phyloP scores from a whole-genome alignment of 75 land plant genomes.

The Cryptomeria japonica region DNA sequence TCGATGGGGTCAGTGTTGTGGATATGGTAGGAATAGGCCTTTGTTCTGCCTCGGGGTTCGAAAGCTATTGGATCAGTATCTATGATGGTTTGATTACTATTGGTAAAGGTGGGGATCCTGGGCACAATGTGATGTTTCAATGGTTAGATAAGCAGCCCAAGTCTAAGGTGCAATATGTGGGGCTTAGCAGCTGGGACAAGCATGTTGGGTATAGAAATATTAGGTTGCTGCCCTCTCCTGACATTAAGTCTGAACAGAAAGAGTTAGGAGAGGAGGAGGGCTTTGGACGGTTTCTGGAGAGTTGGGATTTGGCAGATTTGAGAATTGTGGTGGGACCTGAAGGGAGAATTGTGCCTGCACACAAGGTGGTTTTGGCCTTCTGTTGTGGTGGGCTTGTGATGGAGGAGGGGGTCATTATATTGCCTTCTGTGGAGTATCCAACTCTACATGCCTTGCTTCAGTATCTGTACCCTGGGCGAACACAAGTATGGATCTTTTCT shows the following conservation, averaged over 20 bases:
- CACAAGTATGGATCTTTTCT: slow-evolving; percentile 46
- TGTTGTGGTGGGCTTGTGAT: slow-evolving; percentile 31
- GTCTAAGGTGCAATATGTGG: slow-evolving; percentile 79
- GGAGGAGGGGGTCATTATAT: slow-evolving; percentile 32
- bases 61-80: slow-evolving; percentile 94
- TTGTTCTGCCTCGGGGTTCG: slow-evolving; percentile 64
- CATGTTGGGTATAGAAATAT: slow-evolving; percentile 96
- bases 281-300: slow-evolving; percentile 72
- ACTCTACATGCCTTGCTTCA: slow-evolving; percentile 72
- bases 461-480: slow-evolving; percentile 78
- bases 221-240: slow-evolving; percentile 55
- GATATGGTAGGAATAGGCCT: slow-evolving; percentile 82
- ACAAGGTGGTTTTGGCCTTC: slow-evolving; percentile 65
- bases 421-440: slow-evolving; percentile 50
- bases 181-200: slow-evolving; percentile 98
- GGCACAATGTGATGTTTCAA: slow-evolving; percentile 65
- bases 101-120: slow-evolving; percentile 90
- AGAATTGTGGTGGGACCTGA: slow-evolving; percentile 63
- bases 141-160: slow-evolving; percentile 80
- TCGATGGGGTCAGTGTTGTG: slow-evolving; percentile 76
- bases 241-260: slow-evolving; percentile 15
- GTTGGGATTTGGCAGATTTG: slow-evolving; percentile 78
- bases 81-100: slow-evolving; percentile 77
- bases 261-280: slow-evolving; percentile 46
- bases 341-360: slow-evolving; percentile 71